Conservation (phyloP, 768 basidiomycete species). For the Boletus reticuloceps region DNA sequence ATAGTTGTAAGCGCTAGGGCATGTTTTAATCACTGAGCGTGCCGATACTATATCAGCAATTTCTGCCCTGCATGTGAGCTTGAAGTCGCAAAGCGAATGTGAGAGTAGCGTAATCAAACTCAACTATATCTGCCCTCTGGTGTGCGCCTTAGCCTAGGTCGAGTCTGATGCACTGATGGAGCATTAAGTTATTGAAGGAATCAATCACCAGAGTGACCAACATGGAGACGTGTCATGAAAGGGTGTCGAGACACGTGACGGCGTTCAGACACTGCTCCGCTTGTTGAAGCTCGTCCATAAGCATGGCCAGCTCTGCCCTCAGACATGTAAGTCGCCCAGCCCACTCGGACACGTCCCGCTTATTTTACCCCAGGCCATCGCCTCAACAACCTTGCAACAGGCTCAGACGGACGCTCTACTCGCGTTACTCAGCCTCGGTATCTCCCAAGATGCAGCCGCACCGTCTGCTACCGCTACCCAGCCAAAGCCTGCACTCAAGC, state of each 20-base stretch:
- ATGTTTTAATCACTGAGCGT: not conserved
- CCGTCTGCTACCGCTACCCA: constrained; percentile 6
- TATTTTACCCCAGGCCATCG: constrained; percentile 36
- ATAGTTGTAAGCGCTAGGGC: not conserved
- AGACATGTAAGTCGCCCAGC: constrained; percentile 39
- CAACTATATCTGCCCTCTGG: too few species aligned
- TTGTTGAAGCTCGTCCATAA: constrained; percentile 1
- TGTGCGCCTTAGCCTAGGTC: too few species aligned
- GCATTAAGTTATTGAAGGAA: too few species aligned
- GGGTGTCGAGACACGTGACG: constrained; percentile 13
- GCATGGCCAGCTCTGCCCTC: constrained; percentile 45
- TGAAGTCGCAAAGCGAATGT: not conserved
- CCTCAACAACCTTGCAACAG: constrained; percentile 73
- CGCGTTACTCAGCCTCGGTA: constrained; percentile 81
- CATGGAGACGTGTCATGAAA: too few species aligned
- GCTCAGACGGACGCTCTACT: constrained; percentile 85
- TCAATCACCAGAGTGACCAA: too few species aligned
- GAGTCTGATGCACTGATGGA: not conserved
- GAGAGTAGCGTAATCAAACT: not conserved
- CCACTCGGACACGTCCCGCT: constrained; percentile 9
- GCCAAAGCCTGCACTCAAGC: constrained; percentile 41
- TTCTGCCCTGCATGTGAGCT: not conserved
- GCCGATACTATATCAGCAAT: too few species aligned
- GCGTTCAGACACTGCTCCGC: not conserved
- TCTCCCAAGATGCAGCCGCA: constrained; percentile 35